Evolutionary conservation across 2,329 filamentous ascomycete genomes (phyloP).

Genomic region (Beauveria brongniartii): DNA sequence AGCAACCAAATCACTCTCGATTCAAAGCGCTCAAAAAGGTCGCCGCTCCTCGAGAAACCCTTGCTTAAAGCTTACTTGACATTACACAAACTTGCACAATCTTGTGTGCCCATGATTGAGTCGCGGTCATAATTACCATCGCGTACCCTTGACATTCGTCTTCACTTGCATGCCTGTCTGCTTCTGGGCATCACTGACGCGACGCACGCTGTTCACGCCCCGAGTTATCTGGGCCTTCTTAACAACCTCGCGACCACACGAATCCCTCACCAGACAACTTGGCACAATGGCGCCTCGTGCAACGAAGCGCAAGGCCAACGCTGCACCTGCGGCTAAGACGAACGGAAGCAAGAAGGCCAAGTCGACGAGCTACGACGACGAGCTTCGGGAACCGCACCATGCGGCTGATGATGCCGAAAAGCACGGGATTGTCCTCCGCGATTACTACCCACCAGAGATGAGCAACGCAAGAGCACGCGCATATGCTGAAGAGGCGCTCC

Average conservation of each 20-base stretch:
- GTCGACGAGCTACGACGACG: constrained; percentile 21
- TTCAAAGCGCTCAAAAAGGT: neutral
- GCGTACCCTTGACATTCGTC: neutral
- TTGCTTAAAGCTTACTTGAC: neutral
- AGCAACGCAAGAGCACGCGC: constrained; percentile 66
- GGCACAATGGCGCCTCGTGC: constrained; percentile 21
- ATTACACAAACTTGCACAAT: neutral
- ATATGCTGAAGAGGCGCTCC: constrained; percentile 62
- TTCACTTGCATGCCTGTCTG: neutral
- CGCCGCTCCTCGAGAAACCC: neutral
- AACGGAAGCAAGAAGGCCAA: constrained; percentile 27
- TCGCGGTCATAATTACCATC: neutral
- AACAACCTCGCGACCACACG: neutral
- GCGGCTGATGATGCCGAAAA: constrained; percentile 38
- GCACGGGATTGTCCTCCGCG: constrained; percentile 57
- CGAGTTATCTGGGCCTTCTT: neutral
- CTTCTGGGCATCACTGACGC: neutral
- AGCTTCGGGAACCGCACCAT: constrained; percentile 38
- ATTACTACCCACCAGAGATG: constrained; percentile 84
- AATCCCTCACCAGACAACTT: neutral
- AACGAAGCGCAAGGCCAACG: constrained; percentile 20
- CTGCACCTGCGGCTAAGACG: constrained; percentile 14
- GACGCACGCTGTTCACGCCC: neutral
- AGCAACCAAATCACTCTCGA: neutral
- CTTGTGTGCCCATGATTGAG: neutral